These are phyloP conservation scores for Hypoxylon fragiforme DNA, from an alignment of 495 filamentous ascomycete species.

Conservation along the genomic window DNA sequence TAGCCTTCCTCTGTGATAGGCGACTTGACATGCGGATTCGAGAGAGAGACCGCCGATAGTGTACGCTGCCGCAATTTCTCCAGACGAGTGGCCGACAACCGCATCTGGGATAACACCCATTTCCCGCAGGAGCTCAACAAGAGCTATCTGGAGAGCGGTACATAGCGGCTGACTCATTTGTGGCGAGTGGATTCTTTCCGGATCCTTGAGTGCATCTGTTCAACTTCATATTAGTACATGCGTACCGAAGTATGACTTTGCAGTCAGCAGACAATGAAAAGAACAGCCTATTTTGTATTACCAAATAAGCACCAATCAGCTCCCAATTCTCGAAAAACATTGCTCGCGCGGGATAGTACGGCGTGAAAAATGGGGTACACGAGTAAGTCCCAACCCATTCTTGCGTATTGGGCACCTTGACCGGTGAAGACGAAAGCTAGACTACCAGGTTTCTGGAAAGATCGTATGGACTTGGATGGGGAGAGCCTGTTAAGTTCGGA, in stretches of 20 bases:
- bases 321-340: constrained; percentile 23
- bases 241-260: too few relatives aligned
- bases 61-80: constrained; percentile 55
- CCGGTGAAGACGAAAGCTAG: constrained; percentile 45
- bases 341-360: constrained; percentile 22
- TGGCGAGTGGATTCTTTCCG: constrained; percentile 39
- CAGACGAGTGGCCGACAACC: constrained; percentile 61
- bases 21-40: constrained; percentile 46
- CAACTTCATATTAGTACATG: too few relatives aligned
- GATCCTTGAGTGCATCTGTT: constrained; percentile 14
- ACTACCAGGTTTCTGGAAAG: neutral
- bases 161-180: constrained; percentile 45
- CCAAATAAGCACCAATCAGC: constrained; percentile 38
- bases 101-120: constrained; percentile 50
- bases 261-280: too few relatives aligned
- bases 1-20: constrained; percentile 41
- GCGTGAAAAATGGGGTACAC: constrained; percentile 22
- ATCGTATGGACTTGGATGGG: neutral
- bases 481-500: neutral
- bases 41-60: constrained; percentile 41
- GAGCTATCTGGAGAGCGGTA: constrained; percentile 48
- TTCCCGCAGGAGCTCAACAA: constrained; percentile 52
- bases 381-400: constrained; percentile 53
- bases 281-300: too few relatives aligned
- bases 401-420: constrained; percentile 50